phyloP scores from a whole-genome alignment of 2,329 filamentous ascomycete species.

The Cordyceps tenuipes region DNA sequence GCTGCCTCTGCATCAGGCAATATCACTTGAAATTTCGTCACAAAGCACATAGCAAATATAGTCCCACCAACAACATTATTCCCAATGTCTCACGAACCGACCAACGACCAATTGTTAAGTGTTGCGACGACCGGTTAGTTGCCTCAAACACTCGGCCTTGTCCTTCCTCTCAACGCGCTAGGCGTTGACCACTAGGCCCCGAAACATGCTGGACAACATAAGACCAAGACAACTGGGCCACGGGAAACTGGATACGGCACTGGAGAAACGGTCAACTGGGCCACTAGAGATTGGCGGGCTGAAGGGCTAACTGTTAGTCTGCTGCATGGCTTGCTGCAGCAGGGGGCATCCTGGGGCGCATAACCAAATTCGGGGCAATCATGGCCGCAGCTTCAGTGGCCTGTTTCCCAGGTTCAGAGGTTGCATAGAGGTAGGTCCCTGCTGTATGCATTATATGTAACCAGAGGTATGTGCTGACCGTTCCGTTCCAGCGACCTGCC shows the following conservation, averaged over 20 bases:
- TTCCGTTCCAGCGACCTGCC: too few species aligned
- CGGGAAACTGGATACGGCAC: neutral
- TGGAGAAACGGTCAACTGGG: neutral
- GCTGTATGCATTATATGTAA: too few species aligned
- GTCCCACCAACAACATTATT: neutral
- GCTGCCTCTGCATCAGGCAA: neutral
- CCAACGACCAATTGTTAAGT: neutral
- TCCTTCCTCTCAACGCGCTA: constrained; percentile 3
- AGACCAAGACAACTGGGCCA: neutral
- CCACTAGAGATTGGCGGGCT: neutral
- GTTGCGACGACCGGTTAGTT: neutral
- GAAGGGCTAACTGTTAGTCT: neutral
- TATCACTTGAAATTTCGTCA: neutral
- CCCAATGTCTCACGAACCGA: neutral
- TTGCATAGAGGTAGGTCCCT: too few species aligned
- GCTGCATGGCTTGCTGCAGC: constrained; percentile 6
- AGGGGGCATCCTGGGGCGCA: constrained; percentile 3
- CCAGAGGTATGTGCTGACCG: too few species aligned
- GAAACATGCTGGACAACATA: neutral
- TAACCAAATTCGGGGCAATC: constrained; percentile 1
- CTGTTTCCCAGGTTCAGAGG: neutral
- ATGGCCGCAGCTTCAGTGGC: constrained; percentile 9
- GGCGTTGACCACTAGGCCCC: neutral
- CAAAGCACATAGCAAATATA: neutral
- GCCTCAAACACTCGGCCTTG: neutral